Evolutionary conservation across 805 yeast species (phyloP).

Genomic region (Starmerella floris): DNA sequence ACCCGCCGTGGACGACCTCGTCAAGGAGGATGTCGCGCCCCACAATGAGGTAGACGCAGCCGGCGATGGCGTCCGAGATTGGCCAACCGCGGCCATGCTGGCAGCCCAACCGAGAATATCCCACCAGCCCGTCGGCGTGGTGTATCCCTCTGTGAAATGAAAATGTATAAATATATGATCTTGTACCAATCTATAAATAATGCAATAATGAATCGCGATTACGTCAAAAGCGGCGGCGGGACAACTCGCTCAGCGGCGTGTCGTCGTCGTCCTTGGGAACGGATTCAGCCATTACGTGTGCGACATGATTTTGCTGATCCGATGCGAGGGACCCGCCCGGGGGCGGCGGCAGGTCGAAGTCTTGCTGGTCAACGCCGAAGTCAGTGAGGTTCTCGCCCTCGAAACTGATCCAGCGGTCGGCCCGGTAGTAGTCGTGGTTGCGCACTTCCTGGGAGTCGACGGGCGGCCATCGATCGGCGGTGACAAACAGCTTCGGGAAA

Average conservation of each 20-base stretch:
- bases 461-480: slow-evolving; percentile 82
- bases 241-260: slow-evolving; percentile 8
- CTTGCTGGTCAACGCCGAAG: slow-evolving; percentile 64
- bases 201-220: background rate
- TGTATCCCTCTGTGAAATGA: slow-evolving; percentile 1
- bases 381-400: slow-evolving; percentile 77
- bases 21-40: background rate
- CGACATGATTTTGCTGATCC: too few species aligned
- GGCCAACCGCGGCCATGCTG: slow-evolving; percentile 9
- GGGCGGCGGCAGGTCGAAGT: slow-evolving; percentile 1
- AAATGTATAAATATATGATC: too few species aligned
- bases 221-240: background rate
- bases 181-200: background rate
- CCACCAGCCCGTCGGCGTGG: slow-evolving; percentile 8
- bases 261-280: slow-evolving; percentile 6
- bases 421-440: slow-evolving; percentile 25
- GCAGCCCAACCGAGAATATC: slow-evolving; percentile 11
- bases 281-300: too few species aligned
- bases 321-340: background rate
- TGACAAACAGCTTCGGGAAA: slow-evolving; percentile 43
- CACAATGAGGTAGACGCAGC: too few species aligned
- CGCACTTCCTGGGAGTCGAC: slow-evolving; percentile 31
- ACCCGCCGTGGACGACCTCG: slow-evolving; percentile 1
- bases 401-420: slow-evolving; percentile 54
- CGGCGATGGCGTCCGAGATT: background rate